Base-by-base conservation (phyloP, 805 yeast species). In the Candida sphagnicola region DNA sequence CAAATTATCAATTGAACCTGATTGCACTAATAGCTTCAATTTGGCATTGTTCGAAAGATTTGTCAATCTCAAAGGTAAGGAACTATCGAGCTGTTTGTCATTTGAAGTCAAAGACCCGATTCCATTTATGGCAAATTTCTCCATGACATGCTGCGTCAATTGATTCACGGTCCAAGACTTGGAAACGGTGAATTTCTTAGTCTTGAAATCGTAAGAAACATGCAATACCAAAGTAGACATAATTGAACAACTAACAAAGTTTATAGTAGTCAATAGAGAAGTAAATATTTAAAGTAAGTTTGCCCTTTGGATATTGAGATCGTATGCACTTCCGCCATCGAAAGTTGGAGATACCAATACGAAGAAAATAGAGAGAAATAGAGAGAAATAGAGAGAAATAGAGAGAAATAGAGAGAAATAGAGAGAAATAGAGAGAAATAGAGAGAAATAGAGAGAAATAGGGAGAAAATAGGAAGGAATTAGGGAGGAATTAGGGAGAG, bases 41-140 rank as follows among this genome's bases (percentile, higher is more conserved):
- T 59, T 66, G 26, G 67, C 50, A 39, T 67, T 67, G 41, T 59
- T 66, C 16, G 54, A 42, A 17, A 68, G 46, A 19, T 48, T 55
- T 12, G 67, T 54, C 30, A 61, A 53, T 33, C 69, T 45, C 6
- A 68, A 35, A 1, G 70, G 64, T 18, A 61, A 49, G 13, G 62
- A 42, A 3, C 48, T 40, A 39, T 68, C 72, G 15, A 67, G 43
- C 10, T 36, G 48, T 39, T 62, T 63, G 39, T 54, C 52, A 32
- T 61, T 56, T 43, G 55, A 44, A n/a, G 30, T 24, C 31, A 67
- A 44, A 13, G 47, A 46, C 4, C 65, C 70, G n/a, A 38, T 43
- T 3, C 38, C 33, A 4, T 39, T 23, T 8, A 65, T 39, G 19
- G 48, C 48, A 45, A 65, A 67, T 42, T 58, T 58, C 13, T 52